phyloP scores from a whole-genome alignment of 768 basidiomycete genomes.

The Steccherinum ochraceum region DNA sequence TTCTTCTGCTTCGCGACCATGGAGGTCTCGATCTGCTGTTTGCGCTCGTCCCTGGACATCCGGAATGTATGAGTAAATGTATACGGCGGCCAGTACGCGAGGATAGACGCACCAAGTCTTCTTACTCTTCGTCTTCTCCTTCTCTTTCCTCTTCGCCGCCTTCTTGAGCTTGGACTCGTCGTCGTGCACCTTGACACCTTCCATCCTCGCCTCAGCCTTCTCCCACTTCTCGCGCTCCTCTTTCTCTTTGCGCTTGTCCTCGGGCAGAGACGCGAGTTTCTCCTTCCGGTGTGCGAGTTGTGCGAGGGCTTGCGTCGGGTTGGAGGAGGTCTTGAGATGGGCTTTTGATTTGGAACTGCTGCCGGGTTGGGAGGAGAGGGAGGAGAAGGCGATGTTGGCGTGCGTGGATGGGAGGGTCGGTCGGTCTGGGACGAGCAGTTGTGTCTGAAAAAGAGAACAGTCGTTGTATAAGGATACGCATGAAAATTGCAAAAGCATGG shows the following conservation, averaged over 20 bases:
- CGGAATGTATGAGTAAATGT: not conserved
- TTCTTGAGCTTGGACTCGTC: constrained; percentile 84
- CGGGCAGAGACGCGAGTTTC: constrained; percentile 69
- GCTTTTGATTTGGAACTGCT: constrained; percentile 38
- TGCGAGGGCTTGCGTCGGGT: constrained; percentile 80
- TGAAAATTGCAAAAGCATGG: not conserved
- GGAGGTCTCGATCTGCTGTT: constrained; percentile 63
- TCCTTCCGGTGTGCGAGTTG: constrained; percentile 75
- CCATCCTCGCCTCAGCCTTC: constrained; percentile 82
- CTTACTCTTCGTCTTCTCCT: constrained; percentile 79
- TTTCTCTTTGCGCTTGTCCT: constrained; percentile 74
- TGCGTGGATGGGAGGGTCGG: constrained; percentile 25
- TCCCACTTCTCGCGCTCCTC: constrained; percentile 86
- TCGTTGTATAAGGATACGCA: not conserved
- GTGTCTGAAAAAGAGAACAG: constrained; percentile 37
- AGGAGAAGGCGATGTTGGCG: constrained; percentile 58
- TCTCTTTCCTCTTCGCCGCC: constrained; percentile 88
- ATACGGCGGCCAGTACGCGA: no score
- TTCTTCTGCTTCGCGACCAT: constrained; percentile 91
- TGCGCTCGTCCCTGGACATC: constrained; percentile 71
- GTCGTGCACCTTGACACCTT: constrained; percentile 88
- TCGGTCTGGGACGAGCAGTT: constrained; percentile 64
- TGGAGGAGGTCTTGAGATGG: constrained; percentile 64
- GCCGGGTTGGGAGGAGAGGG: constrained; percentile 39
- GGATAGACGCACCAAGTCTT: constrained; percentile 68